phyloP scores from a whole-genome alignment of 2,329 filamentous ascomycete genomes.

The Didymosphaeria variabile region DNA sequence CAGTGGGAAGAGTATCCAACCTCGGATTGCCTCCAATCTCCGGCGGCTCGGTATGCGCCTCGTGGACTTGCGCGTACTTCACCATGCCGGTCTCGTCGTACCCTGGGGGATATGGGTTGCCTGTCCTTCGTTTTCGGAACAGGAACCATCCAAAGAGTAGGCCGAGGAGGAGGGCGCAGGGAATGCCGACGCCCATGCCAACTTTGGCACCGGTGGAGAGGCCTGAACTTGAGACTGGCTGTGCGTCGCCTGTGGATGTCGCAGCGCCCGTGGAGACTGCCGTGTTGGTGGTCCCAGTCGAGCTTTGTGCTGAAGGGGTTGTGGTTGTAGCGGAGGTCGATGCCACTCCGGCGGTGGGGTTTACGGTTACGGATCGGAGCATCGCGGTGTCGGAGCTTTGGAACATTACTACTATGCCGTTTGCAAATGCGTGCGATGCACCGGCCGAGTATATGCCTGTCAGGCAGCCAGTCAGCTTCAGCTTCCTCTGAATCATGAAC shows the following conservation, averaged over 20 bases:
- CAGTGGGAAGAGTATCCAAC: neutral
- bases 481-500: neutral
- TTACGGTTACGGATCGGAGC: neutral
- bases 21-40: neutral
- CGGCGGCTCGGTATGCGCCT: neutral
- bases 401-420: constrained; percentile 6
- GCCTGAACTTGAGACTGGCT: neutral
- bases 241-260: neutral
- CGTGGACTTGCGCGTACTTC: constrained; percentile 3
- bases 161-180: neutral
- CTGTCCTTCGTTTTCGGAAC: neutral
- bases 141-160: constrained; percentile 2
- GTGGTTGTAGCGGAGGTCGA: neutral
- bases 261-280: neutral
- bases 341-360: neutral
- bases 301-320: neutral
- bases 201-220: constrained; percentile 1
- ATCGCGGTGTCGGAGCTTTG: neutral
- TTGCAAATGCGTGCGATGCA: constrained; percentile 4
- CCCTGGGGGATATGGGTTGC: neutral
- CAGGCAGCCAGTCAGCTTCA: neutral
- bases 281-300: neutral
- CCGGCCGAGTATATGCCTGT: neutral
- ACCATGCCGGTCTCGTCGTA: neutral
- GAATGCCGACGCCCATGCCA: constrained; percentile 5